These are phyloP conservation scores for Raddia guianensis DNA, from an alignment of 176 grass and related monocot genomes.

Conservation along the genomic window DNA sequence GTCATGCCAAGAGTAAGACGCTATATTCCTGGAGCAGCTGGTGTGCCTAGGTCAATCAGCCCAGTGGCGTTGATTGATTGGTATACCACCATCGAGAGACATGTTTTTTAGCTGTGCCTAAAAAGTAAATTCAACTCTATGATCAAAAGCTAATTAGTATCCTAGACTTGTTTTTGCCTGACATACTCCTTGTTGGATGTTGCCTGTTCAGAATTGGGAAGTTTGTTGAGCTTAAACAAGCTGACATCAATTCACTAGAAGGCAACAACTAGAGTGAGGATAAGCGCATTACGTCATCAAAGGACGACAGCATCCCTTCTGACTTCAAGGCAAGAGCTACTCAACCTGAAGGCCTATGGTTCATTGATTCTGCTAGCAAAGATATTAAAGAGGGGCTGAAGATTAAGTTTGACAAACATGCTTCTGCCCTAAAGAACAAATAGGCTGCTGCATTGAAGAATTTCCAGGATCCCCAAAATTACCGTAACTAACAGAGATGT, in stretches of 20 bases:
- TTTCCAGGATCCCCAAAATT: background rate
- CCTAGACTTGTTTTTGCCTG: background rate
- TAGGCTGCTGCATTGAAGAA: background rate
- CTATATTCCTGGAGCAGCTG: background rate
- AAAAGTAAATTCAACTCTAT: conserved; percentile 14
- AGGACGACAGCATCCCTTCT: background rate
- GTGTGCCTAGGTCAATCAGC: background rate
- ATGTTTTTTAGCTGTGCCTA: background rate
- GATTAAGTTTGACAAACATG: background rate
- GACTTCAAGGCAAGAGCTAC: background rate
- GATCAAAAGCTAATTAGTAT: conserved; percentile 12
- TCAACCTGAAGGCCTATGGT: background rate
- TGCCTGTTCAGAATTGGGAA: conserved; percentile 69
- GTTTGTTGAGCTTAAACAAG: conserved; percentile 80
- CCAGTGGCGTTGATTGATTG: background rate
- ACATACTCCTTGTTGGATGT: conserved; percentile 34
- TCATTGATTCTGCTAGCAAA: background rate
- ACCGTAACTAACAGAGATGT: background rate
- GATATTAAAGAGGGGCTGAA: background rate
- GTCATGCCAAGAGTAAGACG: background rate
- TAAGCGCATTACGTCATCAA: background rate
- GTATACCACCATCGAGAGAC: background rate
- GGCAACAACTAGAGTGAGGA: conserved; percentile 41
- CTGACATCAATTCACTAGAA: conserved; percentile 83
- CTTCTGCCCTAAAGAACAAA: conserved; percentile 19